These are phyloP conservation scores for Orychophragmus violaceus DNA, from an alignment of 345 rosid species.

Conservation along the genomic window DNA sequence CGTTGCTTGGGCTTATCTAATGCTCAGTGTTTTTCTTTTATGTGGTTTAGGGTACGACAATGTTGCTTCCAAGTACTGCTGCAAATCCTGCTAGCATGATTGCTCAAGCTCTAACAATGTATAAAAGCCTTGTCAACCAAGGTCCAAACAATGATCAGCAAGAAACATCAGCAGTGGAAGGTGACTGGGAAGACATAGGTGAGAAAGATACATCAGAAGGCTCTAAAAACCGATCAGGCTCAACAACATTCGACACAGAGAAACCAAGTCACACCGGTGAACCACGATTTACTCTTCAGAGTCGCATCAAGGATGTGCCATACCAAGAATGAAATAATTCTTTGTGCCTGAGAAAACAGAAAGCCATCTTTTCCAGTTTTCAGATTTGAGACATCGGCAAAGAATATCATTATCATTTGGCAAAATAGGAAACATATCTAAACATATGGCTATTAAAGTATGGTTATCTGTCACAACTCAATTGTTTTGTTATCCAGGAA, in stretches of 20 bases:
- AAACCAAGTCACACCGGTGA: conserved; percentile 7
- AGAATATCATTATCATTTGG: not conserved
- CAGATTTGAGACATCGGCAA: not conserved
- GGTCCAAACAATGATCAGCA: conserved; percentile 26
- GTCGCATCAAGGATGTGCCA: conserved; percentile 25
- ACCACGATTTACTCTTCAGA: conserved; percentile 64
- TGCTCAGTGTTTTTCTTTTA: not conserved
- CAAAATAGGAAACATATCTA: conserved; percentile 9
- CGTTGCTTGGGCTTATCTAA: not conserved
- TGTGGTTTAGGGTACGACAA: conserved; percentile 63
- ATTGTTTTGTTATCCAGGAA: not conserved
- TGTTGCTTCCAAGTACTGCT: conserved; percentile 74
- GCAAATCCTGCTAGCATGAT: conserved; percentile 67
- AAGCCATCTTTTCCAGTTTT: not conserved
- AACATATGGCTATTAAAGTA: not conserved
- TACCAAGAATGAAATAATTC: conserved; percentile 4
- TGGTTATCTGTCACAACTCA: not conserved
- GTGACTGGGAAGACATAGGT: conserved; percentile 15
- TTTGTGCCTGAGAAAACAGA: conserved; percentile 9
- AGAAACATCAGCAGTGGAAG: conserved; percentile 17
- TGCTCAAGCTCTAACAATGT: conserved; percentile 77
- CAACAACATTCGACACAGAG: conserved; percentile 15
- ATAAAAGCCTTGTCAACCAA: conserved; percentile 55
- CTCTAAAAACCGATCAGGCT: conserved; percentile 23
- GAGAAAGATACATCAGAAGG: conserved; percentile 27